Evolutionary conservation across 2,329 filamentous ascomycete genomes (phyloP), one percentile per base, ranked within the genome.

Genomic region (Neopestalotiopsis rosae): DNA sequence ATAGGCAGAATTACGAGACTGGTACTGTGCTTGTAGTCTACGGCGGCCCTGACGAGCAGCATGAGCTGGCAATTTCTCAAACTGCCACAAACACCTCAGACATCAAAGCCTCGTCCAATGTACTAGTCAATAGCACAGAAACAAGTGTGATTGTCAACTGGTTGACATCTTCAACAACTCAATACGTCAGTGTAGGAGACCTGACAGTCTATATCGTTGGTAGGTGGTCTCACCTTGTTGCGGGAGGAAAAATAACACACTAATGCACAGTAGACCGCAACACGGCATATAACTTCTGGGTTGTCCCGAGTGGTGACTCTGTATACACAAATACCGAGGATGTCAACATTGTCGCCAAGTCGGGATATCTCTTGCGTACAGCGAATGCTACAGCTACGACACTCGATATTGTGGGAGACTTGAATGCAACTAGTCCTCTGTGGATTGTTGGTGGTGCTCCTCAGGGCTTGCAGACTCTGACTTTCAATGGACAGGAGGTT

Each of bases 211-310:
- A 66, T 14, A 40, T 58, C 20, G 34, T 66, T 12, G 64, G 64
- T 66, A 42, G 17, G 59, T 62, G 12, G 1, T 12, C 1, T 4
- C 12, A 24, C 30, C 57, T 12, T 12, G 30, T 30, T 12, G 1
- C 4, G 4, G 24, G 1, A 34, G 12, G 24, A 59, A 10, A 9
- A 28, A 30, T 30, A 28, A 5, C 17, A 1, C 0, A 28, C 57
- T 59, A 62, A 38, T 7, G 12, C 34, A 30, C 1, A 57, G 17
- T 13, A 66, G 64, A 66, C 20, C 64, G 64, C 14, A 58, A 66
- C 32, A 57, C 64, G 14, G 64, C 64, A 38, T 66, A 66, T 32
- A 58, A 66, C 49, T 66, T 57, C 24, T 66, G 64, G 64, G 64
- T 66, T 5, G 12, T 65, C 20, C 64, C 64, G 2, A 12, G 17